Conservation (phyloP, 768 basidiomycete species). For the Panaeolus cyanescens region DNA sequence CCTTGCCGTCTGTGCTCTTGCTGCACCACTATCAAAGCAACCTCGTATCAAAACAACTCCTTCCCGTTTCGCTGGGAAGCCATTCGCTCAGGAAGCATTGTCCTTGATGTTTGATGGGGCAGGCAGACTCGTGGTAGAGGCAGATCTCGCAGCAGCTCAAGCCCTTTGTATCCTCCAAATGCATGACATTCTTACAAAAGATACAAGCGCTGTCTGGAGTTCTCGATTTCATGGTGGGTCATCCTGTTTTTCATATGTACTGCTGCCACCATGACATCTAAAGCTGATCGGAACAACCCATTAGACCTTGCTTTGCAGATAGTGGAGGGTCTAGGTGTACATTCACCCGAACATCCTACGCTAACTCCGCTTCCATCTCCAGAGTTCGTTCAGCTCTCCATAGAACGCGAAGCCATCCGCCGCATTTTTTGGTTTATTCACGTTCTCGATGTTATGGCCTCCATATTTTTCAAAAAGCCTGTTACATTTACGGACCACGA, state of each 20-base stretch:
- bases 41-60: slow-evolving; percentile 59
- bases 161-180: slow-evolving; percentile 73
- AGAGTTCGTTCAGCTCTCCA: slow-evolving; percentile 59
- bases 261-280: slow-evolving; percentile 15
- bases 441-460: slow-evolving; percentile 53
- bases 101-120: slow-evolving; percentile 72
- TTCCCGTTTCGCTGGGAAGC: slow-evolving; percentile 55
- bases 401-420: slow-evolving; percentile 79
- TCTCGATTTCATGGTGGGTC: slow-evolving; percentile 51
- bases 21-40: slow-evolving; percentile 74
- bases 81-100: slow-evolving; percentile 62
- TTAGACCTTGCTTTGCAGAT: slow-evolving; percentile 67
- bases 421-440: slow-evolving; percentile 82
- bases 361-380: slow-evolving; percentile 60
- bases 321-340: slow-evolving; percentile 66
- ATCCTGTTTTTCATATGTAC: not conserved
- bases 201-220: slow-evolving; percentile 36
- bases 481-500: slow-evolving; percentile 45
- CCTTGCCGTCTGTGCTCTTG: slow-evolving; percentile 75
- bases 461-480: slow-evolving; percentile 48
- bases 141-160: slow-evolving; percentile 73
- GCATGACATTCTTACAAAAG: slow-evolving; percentile 57
- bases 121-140: slow-evolving; percentile 61
- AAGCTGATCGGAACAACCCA: slow-evolving; percentile 23
- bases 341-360: slow-evolving; percentile 61